Evolutionary conservation across 495 filamentous ascomycete genomes (phyloP), one percentile per base, ranked within the genome.

Genomic region (Neurospora sp.): DNA sequence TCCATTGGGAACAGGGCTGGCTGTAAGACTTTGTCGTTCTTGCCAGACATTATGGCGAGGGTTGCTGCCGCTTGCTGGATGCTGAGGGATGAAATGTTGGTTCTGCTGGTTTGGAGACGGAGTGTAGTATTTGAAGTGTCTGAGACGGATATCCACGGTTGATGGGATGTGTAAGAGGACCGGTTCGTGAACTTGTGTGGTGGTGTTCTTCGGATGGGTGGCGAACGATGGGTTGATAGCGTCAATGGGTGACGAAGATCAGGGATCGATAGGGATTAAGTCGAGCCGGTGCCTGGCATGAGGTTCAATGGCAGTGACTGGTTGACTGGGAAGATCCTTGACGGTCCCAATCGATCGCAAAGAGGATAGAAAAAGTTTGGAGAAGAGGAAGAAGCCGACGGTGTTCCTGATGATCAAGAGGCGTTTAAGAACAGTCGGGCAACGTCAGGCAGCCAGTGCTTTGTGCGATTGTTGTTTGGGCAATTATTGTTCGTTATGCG

Each of bases 391-490:
- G 69, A 35, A 27, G 35, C 27, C 37, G 69, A 69, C 69, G 70
- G 48, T 38, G 10, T 40, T 53, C 68, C 68, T 42, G 10, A 38
- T 42, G 10, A 41, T 72, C 42, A 73, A 69, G 74, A 69, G 71
- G 27, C 53, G 53, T 69, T n/a, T 68, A 68, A 69, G 59, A 68
- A 40, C 27, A 69, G 71, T 69, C 71, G 71, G 59, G 53, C 53
- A 72, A 39, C 53, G 71, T 72, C 71, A 72, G 71, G 71, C 71
- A 68, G 37, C 53, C 71, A 69, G 18, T 69, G 22, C 71, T 69
- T 69, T 72, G 53, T 72, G 53, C 37, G 46, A 72, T 72, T 72
- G 71, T 40, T 39, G 71, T 71, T 66, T 66, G 53, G 53, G 53
- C 27, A 66, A 66, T 66, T 66, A 66, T 66, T 66, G 53, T 66